Percentiles rank a stretch among this genome's conserved stretches.
phyloP scores from a whole-genome alignment of 768 basidiomycete species.

The Boletus subparvulus region DNA sequence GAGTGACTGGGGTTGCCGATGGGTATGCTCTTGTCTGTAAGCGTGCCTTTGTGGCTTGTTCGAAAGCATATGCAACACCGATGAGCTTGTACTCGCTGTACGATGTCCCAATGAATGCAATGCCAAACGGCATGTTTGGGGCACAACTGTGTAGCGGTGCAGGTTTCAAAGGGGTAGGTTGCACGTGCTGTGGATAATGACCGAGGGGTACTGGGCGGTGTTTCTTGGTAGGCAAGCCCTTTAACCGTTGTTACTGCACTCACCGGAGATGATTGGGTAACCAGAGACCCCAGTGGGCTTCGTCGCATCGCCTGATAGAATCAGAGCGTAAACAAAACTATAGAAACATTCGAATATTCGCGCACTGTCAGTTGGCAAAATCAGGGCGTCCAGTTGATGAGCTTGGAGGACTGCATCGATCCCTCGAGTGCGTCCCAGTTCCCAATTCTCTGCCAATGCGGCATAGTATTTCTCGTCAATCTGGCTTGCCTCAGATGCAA shows the following conservation, averaged over 20 bases:
- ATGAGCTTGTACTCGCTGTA: slow-evolving; percentile 61
- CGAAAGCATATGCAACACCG: slow-evolving; percentile 61
- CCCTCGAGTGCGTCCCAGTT: slow-evolving; percentile 51
- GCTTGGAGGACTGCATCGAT: slow-evolving; percentile 52
- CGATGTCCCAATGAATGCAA: slow-evolving; percentile 61
- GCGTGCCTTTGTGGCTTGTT: slow-evolving; percentile 59
- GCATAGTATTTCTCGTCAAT: slow-evolving; percentile 43
- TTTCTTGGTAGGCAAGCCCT: slow-evolving; percentile 3
- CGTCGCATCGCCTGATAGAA: slow-evolving; percentile 28
- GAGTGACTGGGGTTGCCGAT: slow-evolving; percentile 57
- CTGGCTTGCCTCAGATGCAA: slow-evolving; percentile 26
- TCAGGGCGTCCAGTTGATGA: slow-evolving; percentile 50
- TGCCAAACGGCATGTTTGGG: slow-evolving; percentile 58
- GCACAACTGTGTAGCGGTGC: slow-evolving; percentile 35
- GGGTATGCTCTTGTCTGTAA: slow-evolving; percentile 47
- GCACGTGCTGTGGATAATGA: slow-evolving; percentile 50
- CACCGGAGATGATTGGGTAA: slow-evolving; percentile 66
- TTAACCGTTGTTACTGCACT: slow-evolving; percentile 8
- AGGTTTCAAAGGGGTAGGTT: slow-evolving; percentile 40
- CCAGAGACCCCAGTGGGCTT: slow-evolving; percentile 53
- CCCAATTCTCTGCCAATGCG: slow-evolving; percentile 46
- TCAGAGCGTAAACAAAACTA: background rate
- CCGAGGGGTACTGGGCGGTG: slow-evolving; percentile 50
- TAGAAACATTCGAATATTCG: background rate
- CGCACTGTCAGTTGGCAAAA: slow-evolving; percentile 45